These are phyloP conservation scores for Tothia fuscella DNA, from an alignment of 2,329 filamentous ascomycete genomes.

Conservation along the genomic window DNA sequence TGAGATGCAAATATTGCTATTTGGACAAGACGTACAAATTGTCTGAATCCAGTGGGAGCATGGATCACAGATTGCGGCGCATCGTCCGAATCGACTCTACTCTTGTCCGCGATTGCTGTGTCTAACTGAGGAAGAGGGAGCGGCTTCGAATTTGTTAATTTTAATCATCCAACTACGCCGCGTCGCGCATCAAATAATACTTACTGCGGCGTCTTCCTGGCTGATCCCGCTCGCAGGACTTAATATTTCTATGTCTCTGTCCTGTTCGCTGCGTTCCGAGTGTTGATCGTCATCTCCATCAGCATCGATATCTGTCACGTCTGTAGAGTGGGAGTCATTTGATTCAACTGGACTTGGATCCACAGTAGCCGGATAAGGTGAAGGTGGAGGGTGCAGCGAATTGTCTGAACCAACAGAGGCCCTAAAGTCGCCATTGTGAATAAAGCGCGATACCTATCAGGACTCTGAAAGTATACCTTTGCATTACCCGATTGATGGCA, in stretches of 20 bases:
- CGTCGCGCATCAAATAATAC: background rate
- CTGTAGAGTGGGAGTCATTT: slow-evolving; percentile 52
- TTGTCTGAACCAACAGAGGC: slow-evolving; percentile 35
- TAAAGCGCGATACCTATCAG: slow-evolving; percentile 17
- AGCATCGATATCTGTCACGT: slow-evolving; percentile 60
- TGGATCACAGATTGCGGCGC: slow-evolving; percentile 86
- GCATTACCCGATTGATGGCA: slow-evolving; percentile 18
- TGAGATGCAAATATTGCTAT: slow-evolving; percentile 20
- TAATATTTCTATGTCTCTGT: slow-evolving; percentile 24
- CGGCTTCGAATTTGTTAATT: slow-evolving; percentile 8
- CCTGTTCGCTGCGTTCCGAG: no score
- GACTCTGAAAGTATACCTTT: no score
- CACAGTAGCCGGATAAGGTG: slow-evolving; percentile 50
- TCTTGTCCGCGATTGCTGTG: slow-evolving; percentile 28
- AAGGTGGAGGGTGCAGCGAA: slow-evolving; percentile 35
- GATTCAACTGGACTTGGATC: slow-evolving; percentile 78
- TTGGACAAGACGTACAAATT: slow-evolving; percentile 62
- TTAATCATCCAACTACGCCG: background rate
- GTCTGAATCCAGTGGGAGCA: slow-evolving; percentile 69
- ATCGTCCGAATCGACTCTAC: slow-evolving; percentile 50
- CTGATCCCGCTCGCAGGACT: slow-evolving; percentile 22
- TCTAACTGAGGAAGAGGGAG: slow-evolving; percentile 28
- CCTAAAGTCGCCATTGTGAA: slow-evolving; percentile 10
- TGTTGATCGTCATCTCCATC: slow-evolving; percentile 34
- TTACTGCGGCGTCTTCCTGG: slow-evolving; percentile 11